A percentile compares a stretch with the other conserved stretches of the same genome.
Evolutionary conservation across 768 basidiomycete genomes (phyloP).

Genomic region (Leucocoprinus leucothites): DNA sequence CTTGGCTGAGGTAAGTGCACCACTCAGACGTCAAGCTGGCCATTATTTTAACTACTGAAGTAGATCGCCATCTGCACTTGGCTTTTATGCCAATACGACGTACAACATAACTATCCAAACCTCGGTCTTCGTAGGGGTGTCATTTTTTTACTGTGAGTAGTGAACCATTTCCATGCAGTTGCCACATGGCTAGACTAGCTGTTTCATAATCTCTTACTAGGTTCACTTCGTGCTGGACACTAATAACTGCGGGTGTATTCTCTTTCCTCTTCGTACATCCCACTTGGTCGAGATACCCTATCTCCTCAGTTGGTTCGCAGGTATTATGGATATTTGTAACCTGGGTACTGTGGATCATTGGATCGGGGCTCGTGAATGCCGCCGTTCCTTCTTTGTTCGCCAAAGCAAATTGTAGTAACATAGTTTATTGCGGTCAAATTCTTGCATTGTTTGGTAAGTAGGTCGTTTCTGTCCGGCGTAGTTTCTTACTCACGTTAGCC

Average conservation of each 20-base stretch:
- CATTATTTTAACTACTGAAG: not conserved
- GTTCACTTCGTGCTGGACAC: slow-evolving; percentile 60
- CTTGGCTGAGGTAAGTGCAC: slow-evolving; percentile 39
- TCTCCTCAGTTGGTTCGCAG: slow-evolving; percentile 58
- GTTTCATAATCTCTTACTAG: slow-evolving; percentile 31
- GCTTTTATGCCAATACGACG: slow-evolving; percentile 55
- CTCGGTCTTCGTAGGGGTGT: slow-evolving; percentile 39
- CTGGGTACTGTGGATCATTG: slow-evolving; percentile 60
- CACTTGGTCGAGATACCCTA: slow-evolving; percentile 46
- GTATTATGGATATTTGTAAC: slow-evolving; percentile 56
- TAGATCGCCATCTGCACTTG: slow-evolving; percentile 56
- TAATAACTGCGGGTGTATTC: slow-evolving; percentile 47
- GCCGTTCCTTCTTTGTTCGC: slow-evolving; percentile 44
- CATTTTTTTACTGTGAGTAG: slow-evolving; percentile 46
- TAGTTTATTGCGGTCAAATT: slow-evolving; percentile 57
- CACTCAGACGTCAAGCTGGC: not conserved
- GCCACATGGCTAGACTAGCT: not conserved
- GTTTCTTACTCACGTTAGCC: slow-evolving; percentile 14
- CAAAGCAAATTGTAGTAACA: slow-evolving; percentile 34
- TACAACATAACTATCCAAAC: slow-evolving; percentile 50
- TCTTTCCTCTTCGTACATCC: slow-evolving; percentile 63
- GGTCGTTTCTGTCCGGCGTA: not conserved
- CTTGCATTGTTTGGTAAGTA: slow-evolving; percentile 47
- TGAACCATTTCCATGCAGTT: not conserved
- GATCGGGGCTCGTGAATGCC: slow-evolving; percentile 48